phyloP scores from a whole-genome alignment of 129 eudicot species.

The Centrapalus pauciflorus region DNA sequence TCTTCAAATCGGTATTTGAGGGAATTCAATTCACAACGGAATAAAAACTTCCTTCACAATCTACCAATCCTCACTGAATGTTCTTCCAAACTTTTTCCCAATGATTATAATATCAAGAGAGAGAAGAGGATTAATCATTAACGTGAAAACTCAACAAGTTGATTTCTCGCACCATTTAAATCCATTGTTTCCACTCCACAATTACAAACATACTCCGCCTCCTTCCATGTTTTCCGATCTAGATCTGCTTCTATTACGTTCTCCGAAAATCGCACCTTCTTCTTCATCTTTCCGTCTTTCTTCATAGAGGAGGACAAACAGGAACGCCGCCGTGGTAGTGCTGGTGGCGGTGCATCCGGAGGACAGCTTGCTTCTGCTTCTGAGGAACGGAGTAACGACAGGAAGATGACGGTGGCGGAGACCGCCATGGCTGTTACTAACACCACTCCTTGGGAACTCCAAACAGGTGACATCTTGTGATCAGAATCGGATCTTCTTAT shows the following conservation, averaged over 20 bases:
- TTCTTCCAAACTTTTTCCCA: too few relatives aligned
- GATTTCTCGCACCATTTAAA: not conserved
- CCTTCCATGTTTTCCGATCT: conserved; percentile 14
- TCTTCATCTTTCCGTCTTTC: conserved; percentile 34
- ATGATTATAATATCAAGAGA: too few relatives aligned
- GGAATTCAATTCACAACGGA: too few relatives aligned
- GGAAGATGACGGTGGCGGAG: conserved; percentile 42
- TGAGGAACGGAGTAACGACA: conserved; percentile 36
- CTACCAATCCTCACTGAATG: too few relatives aligned
- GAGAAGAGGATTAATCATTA: not conserved
- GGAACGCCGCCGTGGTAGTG: conserved; percentile 26
- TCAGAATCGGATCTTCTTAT: not conserved
- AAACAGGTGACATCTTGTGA: conserved; percentile 32
- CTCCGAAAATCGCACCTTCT: conserved; percentile 52
- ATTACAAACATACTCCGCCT: conserved; percentile 1
- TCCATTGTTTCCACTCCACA: not conserved
- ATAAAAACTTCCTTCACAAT: too few relatives aligned
- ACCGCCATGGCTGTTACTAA: conserved; percentile 60
- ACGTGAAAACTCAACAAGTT: conserved; percentile 7
- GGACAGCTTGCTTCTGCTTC: not conserved
- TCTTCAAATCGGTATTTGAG: too few relatives aligned
- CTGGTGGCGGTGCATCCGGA: not conserved
- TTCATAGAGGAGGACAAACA: conserved; percentile 47
- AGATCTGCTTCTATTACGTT: conserved; percentile 42
- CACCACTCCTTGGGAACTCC: conserved; percentile 39